Percentiles rank a stretch among this genome's conserved stretches.
These are phyloP conservation scores for Chernovozyma aurita DNA, from an alignment of 1,139 yeast genomes.

Conservation along the genomic window DNA sequence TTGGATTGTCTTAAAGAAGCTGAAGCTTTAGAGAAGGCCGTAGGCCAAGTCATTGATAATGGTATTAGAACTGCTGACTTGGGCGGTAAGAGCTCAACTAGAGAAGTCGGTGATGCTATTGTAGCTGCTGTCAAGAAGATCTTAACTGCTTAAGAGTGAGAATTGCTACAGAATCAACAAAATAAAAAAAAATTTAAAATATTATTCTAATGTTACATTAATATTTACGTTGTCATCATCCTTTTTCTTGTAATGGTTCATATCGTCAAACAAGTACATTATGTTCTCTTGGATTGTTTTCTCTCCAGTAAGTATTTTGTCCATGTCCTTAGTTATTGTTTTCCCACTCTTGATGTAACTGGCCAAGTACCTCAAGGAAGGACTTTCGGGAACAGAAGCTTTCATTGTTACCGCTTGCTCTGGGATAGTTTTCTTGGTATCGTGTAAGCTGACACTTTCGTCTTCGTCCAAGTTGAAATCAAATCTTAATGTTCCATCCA, in stretches of 20 bases:
- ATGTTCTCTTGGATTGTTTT: not conserved
- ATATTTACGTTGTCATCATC: not conserved
- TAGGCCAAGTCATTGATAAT: conserved; percentile 69
- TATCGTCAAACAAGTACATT: no score
- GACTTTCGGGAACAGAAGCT: conserved; percentile 3
- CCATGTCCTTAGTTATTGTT: conserved; percentile 6
- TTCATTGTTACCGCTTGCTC: not conserved
- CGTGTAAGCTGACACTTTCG: not conserved
- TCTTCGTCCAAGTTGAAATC: conserved; percentile 6
- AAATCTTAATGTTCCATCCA: conserved; percentile 25
- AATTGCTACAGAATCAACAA: no score
- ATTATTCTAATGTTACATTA: not conserved
- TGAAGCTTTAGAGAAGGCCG: conserved; percentile 85
- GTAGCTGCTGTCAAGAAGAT: conserved; percentile 66
- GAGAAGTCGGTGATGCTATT: conserved; percentile 91
- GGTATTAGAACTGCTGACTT: conserved; percentile 91
- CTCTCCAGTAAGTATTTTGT: conserved; percentile 2
- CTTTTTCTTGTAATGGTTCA: not conserved
- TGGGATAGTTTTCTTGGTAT: not conserved
- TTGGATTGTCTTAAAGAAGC: conserved; percentile 81
- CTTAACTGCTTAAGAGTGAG: no score
- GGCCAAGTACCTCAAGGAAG: conserved; percentile 6
- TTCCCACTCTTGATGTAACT: conserved; percentile 5
- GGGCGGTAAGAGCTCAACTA: conserved; percentile 73
- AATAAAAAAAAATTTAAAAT: no score